Base-by-base conservation (phyloP, 768 basidiomycete genomes). In the Lentinula guzmanii region DNA sequence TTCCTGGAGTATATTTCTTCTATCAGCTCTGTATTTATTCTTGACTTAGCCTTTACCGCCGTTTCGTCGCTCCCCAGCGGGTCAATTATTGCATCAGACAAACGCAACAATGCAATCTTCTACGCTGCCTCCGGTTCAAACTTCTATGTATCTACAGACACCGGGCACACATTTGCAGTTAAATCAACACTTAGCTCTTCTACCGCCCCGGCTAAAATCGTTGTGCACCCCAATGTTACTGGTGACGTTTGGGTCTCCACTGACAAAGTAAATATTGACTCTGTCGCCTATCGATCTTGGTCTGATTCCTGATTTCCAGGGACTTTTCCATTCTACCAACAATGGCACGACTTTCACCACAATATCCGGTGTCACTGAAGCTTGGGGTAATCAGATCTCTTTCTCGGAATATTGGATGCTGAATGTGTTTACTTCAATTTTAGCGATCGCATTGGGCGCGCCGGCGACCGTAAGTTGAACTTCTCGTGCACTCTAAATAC, bases 211-310 rank as follows among this genome's bases (percentile, higher is more conserved):
- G 74, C 73, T 51, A 83, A 83, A 64, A 75, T 87, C 62, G 76
- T 80, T 28, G 85, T 84, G 31, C 75, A 86, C 68, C 81, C 81
- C 15, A 72, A 69, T 58, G 74, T 80, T 4, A 79, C 81, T 3
- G 85, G 85, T 8, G 85, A 87, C 66, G 74, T 87, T 35, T 87
- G 85, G 84, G 83, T 86, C 1, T 84, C 84, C 1, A 81, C 85
- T 2, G 82, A 84, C 68, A 76, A 71, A 43, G 59, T 50, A 34
- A 33, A 9, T n/a, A 3, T 10, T 11, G 24, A 11, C 16, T 43
- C 28, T 6, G 18, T 33, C 6, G n/a, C 52, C n/a, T 39, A 4
- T 1, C 4, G 13, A 60, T 18, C 5, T n/a, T 13, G 3, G 15
- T 42, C 24, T 31, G 18, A 37, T 60, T 24, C 5, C 8, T 42